Evolutionary conservation across 345 rosid species (phyloP).

Genomic region (Rhodamnia argentea): DNA sequence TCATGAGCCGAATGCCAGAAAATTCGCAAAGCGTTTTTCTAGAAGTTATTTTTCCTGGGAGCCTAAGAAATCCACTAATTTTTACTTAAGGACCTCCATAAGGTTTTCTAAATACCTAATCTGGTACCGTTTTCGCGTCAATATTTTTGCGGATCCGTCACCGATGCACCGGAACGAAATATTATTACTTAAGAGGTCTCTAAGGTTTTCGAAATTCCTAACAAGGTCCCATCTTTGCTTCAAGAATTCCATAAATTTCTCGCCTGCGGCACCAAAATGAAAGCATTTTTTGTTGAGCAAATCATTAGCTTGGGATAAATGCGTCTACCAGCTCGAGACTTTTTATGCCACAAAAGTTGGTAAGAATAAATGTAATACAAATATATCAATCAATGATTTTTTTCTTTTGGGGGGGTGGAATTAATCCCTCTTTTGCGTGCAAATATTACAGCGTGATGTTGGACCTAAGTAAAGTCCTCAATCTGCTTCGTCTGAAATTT

Average conservation of each 20-base stretch:
- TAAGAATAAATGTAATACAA: not conserved
- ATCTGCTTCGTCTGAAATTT: too few relatives aligned
- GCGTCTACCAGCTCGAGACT: not conserved
- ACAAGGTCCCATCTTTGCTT: rapidly evolving
- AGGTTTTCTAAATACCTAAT: too few relatives aligned
- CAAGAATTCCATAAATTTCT: not conserved
- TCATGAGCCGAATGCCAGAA: too few relatives aligned
- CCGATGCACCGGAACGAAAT: too few relatives aligned
- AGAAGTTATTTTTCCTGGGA: too few relatives aligned
- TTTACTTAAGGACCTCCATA: not conserved
- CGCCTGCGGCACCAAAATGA: rapidly evolving
- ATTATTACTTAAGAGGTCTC: too few relatives aligned
- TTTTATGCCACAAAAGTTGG: not conserved
- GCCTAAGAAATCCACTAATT: too few relatives aligned
- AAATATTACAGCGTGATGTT: not conserved
- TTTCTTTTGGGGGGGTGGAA: not conserved
- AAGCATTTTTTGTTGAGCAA: too few relatives aligned
- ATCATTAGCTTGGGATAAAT: not conserved
- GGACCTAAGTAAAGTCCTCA: too few relatives aligned
- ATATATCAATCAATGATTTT: not conserved
- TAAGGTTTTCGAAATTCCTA: not conserved
- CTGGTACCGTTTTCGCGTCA: too few relatives aligned
- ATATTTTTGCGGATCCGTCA: too few relatives aligned
- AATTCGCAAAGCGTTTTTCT: too few relatives aligned
- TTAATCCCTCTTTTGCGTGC: not conserved